Evolutionary conservation across 2,329 filamentous ascomycete genomes (phyloP).

Genomic region (Phoma sp.): DNA sequence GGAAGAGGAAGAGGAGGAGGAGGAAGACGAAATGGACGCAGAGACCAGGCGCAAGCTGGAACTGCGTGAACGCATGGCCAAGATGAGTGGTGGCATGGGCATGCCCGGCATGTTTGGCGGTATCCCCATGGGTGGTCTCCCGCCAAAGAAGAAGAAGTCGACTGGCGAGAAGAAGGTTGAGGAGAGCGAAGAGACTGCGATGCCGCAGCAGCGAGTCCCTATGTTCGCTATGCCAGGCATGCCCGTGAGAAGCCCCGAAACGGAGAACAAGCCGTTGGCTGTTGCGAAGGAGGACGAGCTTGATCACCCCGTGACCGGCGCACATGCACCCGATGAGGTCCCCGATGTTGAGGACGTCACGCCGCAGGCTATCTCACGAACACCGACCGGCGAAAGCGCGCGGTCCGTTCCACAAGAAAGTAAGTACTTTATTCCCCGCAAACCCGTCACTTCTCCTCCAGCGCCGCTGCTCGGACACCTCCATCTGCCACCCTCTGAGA

Average conservation of each 20-base stretch:
- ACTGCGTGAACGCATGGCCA: slow-evolving; percentile 92
- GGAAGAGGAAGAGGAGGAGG: slow-evolving; percentile 68
- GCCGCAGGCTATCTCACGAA: slow-evolving; percentile 49
- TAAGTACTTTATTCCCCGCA: slow-evolving; percentile 53
- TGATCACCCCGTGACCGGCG: slow-evolving; percentile 50
- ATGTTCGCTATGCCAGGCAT: slow-evolving; percentile 74
- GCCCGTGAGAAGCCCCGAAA: slow-evolving; percentile 58
- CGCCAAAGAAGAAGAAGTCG: slow-evolving; percentile 58
- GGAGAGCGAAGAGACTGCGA: slow-evolving; percentile 39
- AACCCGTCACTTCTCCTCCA: slow-evolving; percentile 34
- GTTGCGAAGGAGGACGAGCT: slow-evolving; percentile 61
- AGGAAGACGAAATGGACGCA: slow-evolving; percentile 85
- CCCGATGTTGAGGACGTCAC: slow-evolving; percentile 61
- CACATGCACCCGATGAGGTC: slow-evolving; percentile 53
- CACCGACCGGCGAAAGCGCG: slow-evolving; percentile 46
- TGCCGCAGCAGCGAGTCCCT: slow-evolving; percentile 54
- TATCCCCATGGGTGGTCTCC: slow-evolving; percentile 64
- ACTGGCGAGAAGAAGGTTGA: slow-evolving; percentile 45
- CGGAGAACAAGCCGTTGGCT: slow-evolving; percentile 50
- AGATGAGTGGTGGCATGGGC: slow-evolving; percentile 97
- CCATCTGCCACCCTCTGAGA: slow-evolving; percentile 36
- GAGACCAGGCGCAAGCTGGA: slow-evolving; percentile 86
- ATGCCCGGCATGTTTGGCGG: slow-evolving; percentile 90
- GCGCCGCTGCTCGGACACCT: slow-evolving; percentile 30
- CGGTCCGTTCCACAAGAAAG: slow-evolving; percentile 58